Percentiles rank a stretch among this genome's conserved stretches.
Conservation (phyloP, 176 grass and related monocot genomes). For the Zoysia japonica region DNA sequence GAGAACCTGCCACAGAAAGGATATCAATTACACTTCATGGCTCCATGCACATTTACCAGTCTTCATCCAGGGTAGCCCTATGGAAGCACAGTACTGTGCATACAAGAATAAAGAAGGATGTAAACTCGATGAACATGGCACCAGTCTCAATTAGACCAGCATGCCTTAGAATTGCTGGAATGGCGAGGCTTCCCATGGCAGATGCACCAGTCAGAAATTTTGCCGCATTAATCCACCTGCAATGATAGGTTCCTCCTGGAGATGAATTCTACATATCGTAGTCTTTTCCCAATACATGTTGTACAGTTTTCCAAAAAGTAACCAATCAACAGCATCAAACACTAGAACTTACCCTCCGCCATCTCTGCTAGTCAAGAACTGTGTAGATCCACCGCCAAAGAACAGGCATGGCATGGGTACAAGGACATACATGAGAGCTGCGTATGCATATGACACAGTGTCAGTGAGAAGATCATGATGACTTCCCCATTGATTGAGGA, state of each 20-base stretch:
- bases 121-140: constrained; percentile 96
- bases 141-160: constrained; percentile 85
- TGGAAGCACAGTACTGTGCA: constrained; percentile 91
- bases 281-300: not conserved
- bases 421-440: constrained; percentile 95
- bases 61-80: constrained; percentile 81
- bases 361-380: constrained; percentile 90
- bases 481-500: not conserved
- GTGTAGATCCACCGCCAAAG: constrained; percentile 89
- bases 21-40: not conserved
- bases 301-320: constrained; percentile 7
- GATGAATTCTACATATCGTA: not conserved
- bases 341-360: constrained; percentile 69
- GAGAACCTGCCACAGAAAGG: not conserved
- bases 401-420: constrained; percentile 98
- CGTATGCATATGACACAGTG: constrained; percentile 2
- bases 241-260: not conserved
- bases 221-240: constrained; percentile 86
- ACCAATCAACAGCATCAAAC: not conserved
- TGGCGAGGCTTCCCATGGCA: constrained; percentile 88
- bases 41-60: constrained; percentile 53
- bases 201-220: constrained; percentile 94
- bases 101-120: constrained; percentile 92
- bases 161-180: constrained; percentile 87
- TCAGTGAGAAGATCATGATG: constrained; percentile 33